Base-by-base conservation (phyloP, 2,329 filamentous ascomycete genomes). In the Colletotrichum godetiae region DNA sequence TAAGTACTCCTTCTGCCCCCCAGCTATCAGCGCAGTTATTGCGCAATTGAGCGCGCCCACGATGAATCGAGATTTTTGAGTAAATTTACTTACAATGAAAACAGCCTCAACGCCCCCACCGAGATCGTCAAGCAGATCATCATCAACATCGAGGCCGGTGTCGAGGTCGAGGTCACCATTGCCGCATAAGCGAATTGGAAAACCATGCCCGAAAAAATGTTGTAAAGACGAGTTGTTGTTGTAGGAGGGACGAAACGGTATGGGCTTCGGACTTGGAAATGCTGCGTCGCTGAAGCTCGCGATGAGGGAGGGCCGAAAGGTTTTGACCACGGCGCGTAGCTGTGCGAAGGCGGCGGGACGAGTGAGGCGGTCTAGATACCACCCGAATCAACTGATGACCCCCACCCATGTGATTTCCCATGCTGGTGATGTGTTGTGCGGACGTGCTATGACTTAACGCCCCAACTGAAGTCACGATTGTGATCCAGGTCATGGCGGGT, bases 61-160 rank as follows among this genome's bases (percentile, higher is more conserved):
- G 35, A 52, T 2, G 4, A 52, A 22, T 10, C 49, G 49, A n/a
- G 49, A n/a, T 33, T 33, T 33, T 33, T 33, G 31, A 33, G 8
- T 10, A 33, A 33, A 64, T 12, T 10, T 29, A 24, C 78, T 79
- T 60, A 77, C 64, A 29, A 42, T 10, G 19, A 13, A 46, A 49
- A 35, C 61, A 94, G 92, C 87, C 90, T 99, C 79, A 95, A 97
- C 88, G 97, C 97, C 81, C 97, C 97, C 76, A 99, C 97, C 82
- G 97, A 99, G 92, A 93, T 96, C 79, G 94, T 97, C 89, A 97
- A 97, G 93, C 93, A 95, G 88, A 95, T 97, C 90, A 97, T 97
- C 85, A 93, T 97, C 90, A 97, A 97, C 90, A 97, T 97, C 85
- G 94, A 97, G 89, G 94, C 94, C 78, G 94, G 94, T 89, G 94